These are phyloP conservation scores for Xylaria scruposa DNA, from an alignment of 495 filamentous ascomycete genomes.

Conservation along the genomic window DNA sequence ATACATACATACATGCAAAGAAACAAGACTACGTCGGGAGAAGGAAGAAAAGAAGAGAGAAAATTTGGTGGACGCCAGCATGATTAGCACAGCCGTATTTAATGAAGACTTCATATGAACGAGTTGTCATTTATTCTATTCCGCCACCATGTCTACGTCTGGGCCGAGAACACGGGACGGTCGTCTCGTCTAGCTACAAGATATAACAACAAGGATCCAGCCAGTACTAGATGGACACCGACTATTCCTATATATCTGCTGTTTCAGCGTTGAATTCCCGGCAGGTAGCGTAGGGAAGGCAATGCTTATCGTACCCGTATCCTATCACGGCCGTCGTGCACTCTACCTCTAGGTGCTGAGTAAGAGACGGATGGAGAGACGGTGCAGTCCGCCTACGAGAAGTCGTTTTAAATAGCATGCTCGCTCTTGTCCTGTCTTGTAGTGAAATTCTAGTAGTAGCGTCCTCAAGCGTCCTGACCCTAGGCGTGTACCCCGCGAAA, in stretches of 20 bases:
- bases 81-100: background rate
- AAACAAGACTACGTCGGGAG: background rate
- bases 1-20: background rate
- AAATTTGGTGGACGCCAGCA: background rate
- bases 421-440: background rate
- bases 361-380: background rate
- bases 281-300: background rate
- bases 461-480: background rate
- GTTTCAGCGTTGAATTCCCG: background rate
- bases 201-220: background rate
- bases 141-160: background rate
- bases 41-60: background rate
- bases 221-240: background rate
- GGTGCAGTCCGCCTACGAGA: background rate
- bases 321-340: background rate
- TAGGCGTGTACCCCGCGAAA: background rate
- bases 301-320: background rate
- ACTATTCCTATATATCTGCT: background rate
- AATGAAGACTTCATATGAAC: background rate
- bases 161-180: background rate
- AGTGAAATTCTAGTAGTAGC: background rate
- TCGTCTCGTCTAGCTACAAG: background rate
- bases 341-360: background rate
- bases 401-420: background rate
- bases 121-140: background rate